Base-by-base conservation (phyloP, 805 yeast species). In the Blastobotrys peoriensis region DNA sequence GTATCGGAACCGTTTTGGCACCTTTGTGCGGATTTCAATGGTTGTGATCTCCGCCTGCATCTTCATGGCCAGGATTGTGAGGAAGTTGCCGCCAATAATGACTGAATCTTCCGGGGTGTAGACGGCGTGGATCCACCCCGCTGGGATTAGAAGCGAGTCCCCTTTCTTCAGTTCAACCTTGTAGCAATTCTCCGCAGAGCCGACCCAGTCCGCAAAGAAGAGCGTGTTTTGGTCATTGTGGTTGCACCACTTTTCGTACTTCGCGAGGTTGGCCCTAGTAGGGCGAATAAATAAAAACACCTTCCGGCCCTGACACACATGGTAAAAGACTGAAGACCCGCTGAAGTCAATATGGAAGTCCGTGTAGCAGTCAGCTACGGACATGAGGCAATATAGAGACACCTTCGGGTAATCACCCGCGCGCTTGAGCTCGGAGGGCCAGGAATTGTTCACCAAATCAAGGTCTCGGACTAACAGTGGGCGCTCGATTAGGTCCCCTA, bases 71-170 rank as follows among this genome's bases (percentile, higher is more conserved):
- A 76, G 64, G 34, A 78, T 58, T 0, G 94, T 86, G 21, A 88
- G 65, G 59, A 81, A 88, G 60, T 88, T 88, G 0, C 97, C 97
- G 2, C 96, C 96, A 44, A 88, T 75, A 2, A 88, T 87, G 2
- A 87, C 65, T 0, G 94, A 76, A 58, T 88, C 95, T 13, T 67
- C 65, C 0, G 95, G 91, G 0, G 96, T 87, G 56, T 78, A 78
- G 0, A 88, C 97, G 0, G 93, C 80, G 62, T 88, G 96, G 40
- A 88, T 87, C 94, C 95, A 88, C 0, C 96, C 95, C 35, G 93
- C 79, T 2, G 97, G 96, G 16, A 88, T 81, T 10, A 87, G 69
- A 63, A 88, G 72, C 20, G 87, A 70, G 56, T 88, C 96, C 1
- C 94, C 94, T 1, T 76, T 64, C 0, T 52, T 43, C 17, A 83